Percentiles rank a stretch among this genome's conserved stretches.
These are phyloP conservation scores for Stachybotrys echinatus DNA, from an alignment of 2,329 filamentous ascomycete genomes.

Conservation along the genomic window DNA sequence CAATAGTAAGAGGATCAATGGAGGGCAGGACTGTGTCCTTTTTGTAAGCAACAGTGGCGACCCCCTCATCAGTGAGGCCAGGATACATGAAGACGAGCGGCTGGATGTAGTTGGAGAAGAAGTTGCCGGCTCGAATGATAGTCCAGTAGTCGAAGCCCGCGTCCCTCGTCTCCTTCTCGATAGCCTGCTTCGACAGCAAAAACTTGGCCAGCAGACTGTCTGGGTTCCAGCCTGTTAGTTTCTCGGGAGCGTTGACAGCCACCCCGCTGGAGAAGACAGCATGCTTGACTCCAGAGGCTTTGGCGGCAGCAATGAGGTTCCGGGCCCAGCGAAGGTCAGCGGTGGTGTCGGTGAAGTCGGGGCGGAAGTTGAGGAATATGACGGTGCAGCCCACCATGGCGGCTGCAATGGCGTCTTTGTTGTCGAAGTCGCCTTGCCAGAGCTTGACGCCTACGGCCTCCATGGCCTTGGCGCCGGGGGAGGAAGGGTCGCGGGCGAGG, in stretches of 20 bases:
- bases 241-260: slow-evolving; percentile 20
- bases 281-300: slow-evolving; percentile 28
- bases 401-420: slow-evolving; percentile 19
- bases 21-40: slow-evolving; percentile 32
- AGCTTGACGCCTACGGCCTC: slow-evolving; percentile 24
- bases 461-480: slow-evolving; percentile 22
- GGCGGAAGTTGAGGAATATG: slow-evolving; percentile 27
- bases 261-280: slow-evolving; percentile 30
- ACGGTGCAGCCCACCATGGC: slow-evolving; percentile 22
- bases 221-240: slow-evolving; percentile 18
- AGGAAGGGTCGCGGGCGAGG: slow-evolving; percentile 23
- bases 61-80: slow-evolving; percentile 29
- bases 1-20: slow-evolving; percentile 43
- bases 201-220: slow-evolving; percentile 20
- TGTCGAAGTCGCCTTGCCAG: slow-evolving; percentile 25
- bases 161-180: slow-evolving; percentile 32
- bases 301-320: slow-evolving; percentile 28
- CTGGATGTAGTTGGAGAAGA: slow-evolving; percentile 44
- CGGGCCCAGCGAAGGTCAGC: slow-evolving; percentile 22
- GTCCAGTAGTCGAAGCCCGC: slow-evolving; percentile 38
- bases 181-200: slow-evolving; percentile 31
- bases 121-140: slow-evolving; percentile 42
- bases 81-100: slow-evolving; percentile 35
- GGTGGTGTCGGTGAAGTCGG: slow-evolving; percentile 21
- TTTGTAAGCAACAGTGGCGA: slow-evolving; percentile 29